Conservation (phyloP, 805 yeast genomes). For the Kuraishia borneana region DNA sequence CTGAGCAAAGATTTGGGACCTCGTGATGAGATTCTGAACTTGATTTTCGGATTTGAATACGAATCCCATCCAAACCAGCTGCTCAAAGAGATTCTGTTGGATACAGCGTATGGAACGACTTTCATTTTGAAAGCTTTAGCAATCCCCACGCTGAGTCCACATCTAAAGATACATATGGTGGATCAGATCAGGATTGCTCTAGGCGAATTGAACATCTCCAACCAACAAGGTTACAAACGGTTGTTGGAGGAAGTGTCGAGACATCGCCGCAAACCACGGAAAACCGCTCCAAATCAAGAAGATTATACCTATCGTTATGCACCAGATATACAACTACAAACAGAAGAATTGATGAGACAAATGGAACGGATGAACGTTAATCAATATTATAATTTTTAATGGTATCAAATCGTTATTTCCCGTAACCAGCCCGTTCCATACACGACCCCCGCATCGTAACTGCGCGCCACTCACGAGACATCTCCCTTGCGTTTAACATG, state of each 20-base stretch:
- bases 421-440: too few species aligned
- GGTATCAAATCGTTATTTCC: not conserved
- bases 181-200: constrained; percentile 54
- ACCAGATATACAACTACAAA: constrained; percentile 3
- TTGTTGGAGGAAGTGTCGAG: constrained; percentile 84
- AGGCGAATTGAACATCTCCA: constrained; percentile 41
- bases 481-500: too few species aligned
- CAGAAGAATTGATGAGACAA: constrained; percentile 2
- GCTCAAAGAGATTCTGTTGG: constrained; percentile 52
- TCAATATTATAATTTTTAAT: not conserved
- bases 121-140: constrained; percentile 74
- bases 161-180: constrained; percentile 44
- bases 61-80: constrained; percentile 26
- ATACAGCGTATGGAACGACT: constrained; percentile 58
- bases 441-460: too few species aligned
- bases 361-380: constrained; percentile 1
- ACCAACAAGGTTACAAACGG: constrained; percentile 67
- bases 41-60: constrained; percentile 42
- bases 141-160: constrained; percentile 52
- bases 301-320: not conserved
- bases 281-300: not conserved
- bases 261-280: constrained; percentile 3
- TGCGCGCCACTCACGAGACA: too few species aligned
- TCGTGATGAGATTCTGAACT: constrained; percentile 47
- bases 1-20: constrained; percentile 58